Evolutionary conservation across 805 yeast genomes (phyloP).

Genomic region (Kockiozyma suomiensis): DNA sequence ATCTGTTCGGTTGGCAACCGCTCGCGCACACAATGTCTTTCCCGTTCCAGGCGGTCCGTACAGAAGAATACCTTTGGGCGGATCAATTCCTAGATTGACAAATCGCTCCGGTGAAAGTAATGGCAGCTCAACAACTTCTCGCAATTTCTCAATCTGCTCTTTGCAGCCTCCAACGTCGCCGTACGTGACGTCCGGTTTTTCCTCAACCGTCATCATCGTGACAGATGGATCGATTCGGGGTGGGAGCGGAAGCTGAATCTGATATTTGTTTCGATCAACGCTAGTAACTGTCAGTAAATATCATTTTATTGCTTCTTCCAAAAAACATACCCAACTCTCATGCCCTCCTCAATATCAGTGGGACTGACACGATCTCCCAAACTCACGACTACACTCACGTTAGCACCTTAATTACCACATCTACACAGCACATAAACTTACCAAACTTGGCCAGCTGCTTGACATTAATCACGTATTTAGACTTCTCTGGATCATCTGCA

Average conservation of each 20-base stretch:
- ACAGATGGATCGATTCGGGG: slow-evolving; percentile 98
- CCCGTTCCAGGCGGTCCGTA: slow-evolving; percentile 99
- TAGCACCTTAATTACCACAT: background rate
- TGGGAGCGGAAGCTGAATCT: slow-evolving; percentile 94
- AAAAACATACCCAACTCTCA: slow-evolving; percentile 71
- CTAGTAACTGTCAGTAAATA: slow-evolving; percentile 46
- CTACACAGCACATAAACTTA: slow-evolving; percentile 1
- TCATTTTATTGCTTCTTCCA: background rate
- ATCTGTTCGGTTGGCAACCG: slow-evolving; percentile 98
- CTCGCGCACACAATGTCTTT: slow-evolving; percentile 96
- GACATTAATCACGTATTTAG: slow-evolving; percentile 92
- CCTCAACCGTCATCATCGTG: slow-evolving; percentile 99
- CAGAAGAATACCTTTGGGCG: slow-evolving; percentile 94
- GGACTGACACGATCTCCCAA: slow-evolving; percentile 97
- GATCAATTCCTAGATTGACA: slow-evolving; percentile 95
- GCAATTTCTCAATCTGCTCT: slow-evolving; percentile 93
- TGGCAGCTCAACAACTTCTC: slow-evolving; percentile 96
- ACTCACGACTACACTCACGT: slow-evolving; percentile 64
- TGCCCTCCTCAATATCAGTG: slow-evolving; percentile 98
- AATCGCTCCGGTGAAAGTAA: slow-evolving; percentile 93
- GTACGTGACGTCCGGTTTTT: slow-evolving; percentile 98
- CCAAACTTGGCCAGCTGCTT: slow-evolving; percentile 95
- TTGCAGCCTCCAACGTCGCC: slow-evolving; percentile 98
- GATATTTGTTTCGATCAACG: slow-evolving; percentile 96
- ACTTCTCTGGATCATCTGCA: slow-evolving; percentile 68